Evolutionary conservation across 1,139 yeast genomes (phyloP).

Genomic region (Candida glucosophila): DNA sequence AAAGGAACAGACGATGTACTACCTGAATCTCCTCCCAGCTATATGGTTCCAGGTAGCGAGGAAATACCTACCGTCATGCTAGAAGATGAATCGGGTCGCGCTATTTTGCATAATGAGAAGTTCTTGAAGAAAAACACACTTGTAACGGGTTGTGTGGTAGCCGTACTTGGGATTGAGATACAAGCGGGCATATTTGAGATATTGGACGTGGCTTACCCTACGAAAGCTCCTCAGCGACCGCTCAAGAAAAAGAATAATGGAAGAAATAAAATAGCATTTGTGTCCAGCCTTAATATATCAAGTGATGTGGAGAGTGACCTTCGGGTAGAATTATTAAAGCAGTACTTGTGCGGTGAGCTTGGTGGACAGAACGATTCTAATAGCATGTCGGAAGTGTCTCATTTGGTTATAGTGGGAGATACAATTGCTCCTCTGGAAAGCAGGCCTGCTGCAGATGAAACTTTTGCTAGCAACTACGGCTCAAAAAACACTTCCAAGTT

Average conservation of each 20-base stretch:
- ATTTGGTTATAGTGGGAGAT: slow-evolving; percentile 69
- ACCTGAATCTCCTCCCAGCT: slow-evolving; percentile 26
- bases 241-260: slow-evolving; percentile 6
- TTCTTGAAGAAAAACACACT: slow-evolving; percentile 39
- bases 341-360: slow-evolving; percentile 65
- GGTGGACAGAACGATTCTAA: slow-evolving; percentile 24
- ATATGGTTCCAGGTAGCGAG: slow-evolving; percentile 13
- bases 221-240: slow-evolving; percentile 48
- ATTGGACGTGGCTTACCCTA: slow-evolving; percentile 70
- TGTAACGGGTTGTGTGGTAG: slow-evolving; percentile 85
- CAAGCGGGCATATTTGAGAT: slow-evolving; percentile 81
- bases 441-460: slow-evolving; percentile 19
- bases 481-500: slow-evolving; percentile 45
- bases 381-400: slow-evolving; percentile 30
- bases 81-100: slow-evolving; percentile 93
- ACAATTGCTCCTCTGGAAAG: slow-evolving; percentile 37
- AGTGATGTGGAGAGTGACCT: slow-evolving; percentile 32
- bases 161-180: slow-evolving; percentile 78
- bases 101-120: slow-evolving; percentile 60
- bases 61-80: slow-evolving; percentile 51
- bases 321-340: slow-evolving; percentile 55
- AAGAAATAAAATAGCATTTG: slow-evolving; percentile 41
- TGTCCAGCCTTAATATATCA: slow-evolving; percentile 65
- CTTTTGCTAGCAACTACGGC: slow-evolving; percentile 38
- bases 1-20: slow-evolving; percentile 45